phyloP scores from a whole-genome alignment of 2,329 filamentous ascomycete species.

The Cordyceps tenuipes region DNA sequence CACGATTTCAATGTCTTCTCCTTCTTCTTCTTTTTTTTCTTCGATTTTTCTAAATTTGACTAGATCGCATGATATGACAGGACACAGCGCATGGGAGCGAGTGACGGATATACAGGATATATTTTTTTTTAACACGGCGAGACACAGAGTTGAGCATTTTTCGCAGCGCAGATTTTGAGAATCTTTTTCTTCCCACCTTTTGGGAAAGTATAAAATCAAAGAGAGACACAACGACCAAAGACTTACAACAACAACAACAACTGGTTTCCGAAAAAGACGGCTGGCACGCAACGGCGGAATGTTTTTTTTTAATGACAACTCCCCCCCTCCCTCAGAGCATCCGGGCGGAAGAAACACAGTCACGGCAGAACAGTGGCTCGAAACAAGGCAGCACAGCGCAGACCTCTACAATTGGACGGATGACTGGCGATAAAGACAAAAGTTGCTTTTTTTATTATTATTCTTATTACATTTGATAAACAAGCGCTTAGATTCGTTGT shows the following conservation, averaged over 20 bases:
- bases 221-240: not conserved
- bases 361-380: constrained; percentile 9
- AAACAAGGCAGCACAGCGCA: not conserved
- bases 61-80: not conserved
- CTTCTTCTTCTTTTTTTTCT: no score
- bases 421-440: constrained; percentile 3
- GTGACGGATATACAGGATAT: not conserved
- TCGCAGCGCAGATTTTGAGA: constrained; percentile 1
- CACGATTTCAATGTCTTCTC: not conserved
- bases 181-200: not conserved
- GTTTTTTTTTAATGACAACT: not conserved
- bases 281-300: constrained; percentile 9
- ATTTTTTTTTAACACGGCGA: not conserved
- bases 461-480: not conserved
- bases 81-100: not conserved
- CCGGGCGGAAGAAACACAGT: not conserved
- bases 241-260: not conserved
- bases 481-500: constrained; percentile 5
- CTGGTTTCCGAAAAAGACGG: constrained; percentile 7
- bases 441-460: not conserved
- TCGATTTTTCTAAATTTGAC: not conserved
- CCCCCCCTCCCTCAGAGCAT: not conserved
- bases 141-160: constrained; percentile 6
- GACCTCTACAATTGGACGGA: not conserved
- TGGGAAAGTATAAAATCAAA: not conserved